These are phyloP conservation scores for Multifurca ochricompacta DNA, from an alignment of 768 basidiomycete species.

Conservation along the genomic window DNA sequence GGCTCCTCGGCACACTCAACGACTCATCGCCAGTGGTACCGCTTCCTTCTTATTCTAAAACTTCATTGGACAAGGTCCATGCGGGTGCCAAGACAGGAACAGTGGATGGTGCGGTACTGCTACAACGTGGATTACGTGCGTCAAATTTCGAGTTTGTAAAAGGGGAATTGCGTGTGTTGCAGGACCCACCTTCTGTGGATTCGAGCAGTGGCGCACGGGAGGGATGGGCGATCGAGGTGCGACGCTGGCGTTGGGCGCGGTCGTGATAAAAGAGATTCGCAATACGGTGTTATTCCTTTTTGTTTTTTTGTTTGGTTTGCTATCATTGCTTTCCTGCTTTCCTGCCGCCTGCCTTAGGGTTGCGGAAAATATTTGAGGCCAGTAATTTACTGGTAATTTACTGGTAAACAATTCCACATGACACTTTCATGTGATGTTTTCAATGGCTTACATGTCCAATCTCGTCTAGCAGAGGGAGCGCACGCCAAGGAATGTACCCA, in stretches of 20 bases:
- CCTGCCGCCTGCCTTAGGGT: no score
- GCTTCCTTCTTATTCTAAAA: no score
- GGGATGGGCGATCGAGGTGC: slow-evolving; percentile 29
- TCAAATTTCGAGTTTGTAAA: slow-evolving; percentile 25
- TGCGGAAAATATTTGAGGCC: no score
- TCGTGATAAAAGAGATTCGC: neutral
- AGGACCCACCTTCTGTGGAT: slow-evolving; percentile 16
- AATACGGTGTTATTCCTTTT: no score
- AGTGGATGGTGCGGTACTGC: neutral
- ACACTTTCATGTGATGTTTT: no score
- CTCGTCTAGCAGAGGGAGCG: no score
- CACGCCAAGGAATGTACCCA: no score
- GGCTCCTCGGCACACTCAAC: slow-evolving; percentile 1
- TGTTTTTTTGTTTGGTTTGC: neutral
- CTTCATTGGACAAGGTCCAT: neutral
- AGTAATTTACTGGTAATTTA: no score
- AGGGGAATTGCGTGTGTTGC: slow-evolving; percentile 27
- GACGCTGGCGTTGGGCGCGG: slow-evolving; percentile 26
- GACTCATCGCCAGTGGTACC: no score
- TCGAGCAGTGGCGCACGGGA: slow-evolving; percentile 22
- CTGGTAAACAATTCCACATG: no score
- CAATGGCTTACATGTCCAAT: no score
- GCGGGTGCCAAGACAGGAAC: neutral
- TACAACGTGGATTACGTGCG: slow-evolving; percentile 2
- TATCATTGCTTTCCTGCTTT: no score